Evolutionary conservation across 2,329 filamentous ascomycete species (phyloP), one percentile per base, ranked within the genome.

Genomic region (Pseudogymnoascus sp.): DNA sequence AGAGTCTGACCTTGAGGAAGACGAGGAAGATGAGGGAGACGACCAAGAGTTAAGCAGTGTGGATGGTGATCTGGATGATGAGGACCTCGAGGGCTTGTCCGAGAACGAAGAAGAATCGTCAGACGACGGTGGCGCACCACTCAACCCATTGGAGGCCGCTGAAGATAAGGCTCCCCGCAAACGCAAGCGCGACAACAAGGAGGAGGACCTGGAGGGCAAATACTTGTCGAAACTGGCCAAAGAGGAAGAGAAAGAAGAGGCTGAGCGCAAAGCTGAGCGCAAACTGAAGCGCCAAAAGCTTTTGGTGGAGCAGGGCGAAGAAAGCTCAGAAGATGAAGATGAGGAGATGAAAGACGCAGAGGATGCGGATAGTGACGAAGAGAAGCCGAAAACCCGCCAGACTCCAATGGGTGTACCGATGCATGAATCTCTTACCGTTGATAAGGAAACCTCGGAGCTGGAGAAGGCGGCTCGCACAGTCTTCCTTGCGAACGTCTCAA

Each of bases 401-500:
- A 68, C 76, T 7, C 79, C 81, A 3, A 66, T 71, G 18, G 76
- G 83, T 42, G 64, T 71, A 23, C 73, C 73, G 26, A 12, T 71
- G 14, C 86, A 88, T 69, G 86, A 87, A 71, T 85, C 81, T 63
- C 78, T 84, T 40, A 75, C 73, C 67, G 79, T 77, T 62, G 76
- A 77, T 73, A 82, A 78, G 76, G 86, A 81, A 75, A 78, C 69
- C 57, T 77, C 79, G 21, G 90, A 96, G 67, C 71, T 96, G 2
- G 90, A 96, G 64, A 96, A 96, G 78, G 90, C 93, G 7, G 84
- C 85, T 64, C 89, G 95, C 64, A 99, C 95, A 5, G 86, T 97
- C 45, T 99, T 97, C 77, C 80, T 99, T 11, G 89, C 90, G 71
- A 99, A 99, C 72, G 91, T 99, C 54, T 92, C 92, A 12, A 87